These are phyloP conservation scores for Penicillium sp. DNA, from an alignment of 2,329 filamentous ascomycete species.

Conservation along the genomic window DNA sequence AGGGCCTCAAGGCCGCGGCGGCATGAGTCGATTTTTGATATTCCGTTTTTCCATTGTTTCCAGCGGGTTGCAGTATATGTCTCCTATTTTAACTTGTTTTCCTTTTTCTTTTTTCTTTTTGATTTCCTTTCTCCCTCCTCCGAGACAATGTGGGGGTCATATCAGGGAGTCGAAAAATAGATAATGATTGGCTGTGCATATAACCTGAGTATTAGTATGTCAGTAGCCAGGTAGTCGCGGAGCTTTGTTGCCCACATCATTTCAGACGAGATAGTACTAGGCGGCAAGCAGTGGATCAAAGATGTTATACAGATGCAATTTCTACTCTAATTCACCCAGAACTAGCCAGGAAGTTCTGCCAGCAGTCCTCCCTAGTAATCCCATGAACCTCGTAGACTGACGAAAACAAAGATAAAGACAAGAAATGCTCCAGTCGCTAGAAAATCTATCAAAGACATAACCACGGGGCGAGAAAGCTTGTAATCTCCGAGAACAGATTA, in stretches of 20 bases:
- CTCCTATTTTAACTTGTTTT: conserved; percentile 18
- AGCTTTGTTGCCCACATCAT: too few relatives aligned
- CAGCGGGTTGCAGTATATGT: conserved; percentile 32
- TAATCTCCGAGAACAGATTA: background rate
- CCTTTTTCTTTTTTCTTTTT: conserved; percentile 16
- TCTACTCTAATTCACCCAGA: background rate
- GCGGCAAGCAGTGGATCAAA: background rate
- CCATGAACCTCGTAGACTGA: background rate
- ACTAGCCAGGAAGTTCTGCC: background rate
- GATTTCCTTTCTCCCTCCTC: background rate
- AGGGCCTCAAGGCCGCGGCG: conserved; percentile 77
- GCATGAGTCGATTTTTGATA: conserved; percentile 34
- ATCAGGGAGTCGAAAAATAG: conserved; percentile 25
- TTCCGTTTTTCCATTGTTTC: conserved; percentile 17
- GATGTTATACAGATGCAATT: background rate
- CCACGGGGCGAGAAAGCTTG: background rate
- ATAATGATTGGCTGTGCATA: conserved; percentile 16
- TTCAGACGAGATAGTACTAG: background rate
- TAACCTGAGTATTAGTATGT: background rate
- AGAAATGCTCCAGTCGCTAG: background rate
- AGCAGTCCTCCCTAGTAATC: background rate
- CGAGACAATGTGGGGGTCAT: conserved; percentile 33
- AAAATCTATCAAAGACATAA: background rate
- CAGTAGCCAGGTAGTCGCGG: background rate
- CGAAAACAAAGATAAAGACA: background rate